Base-by-base conservation (phyloP, 306 rosid species). In the Potentilla sterilis region DNA sequence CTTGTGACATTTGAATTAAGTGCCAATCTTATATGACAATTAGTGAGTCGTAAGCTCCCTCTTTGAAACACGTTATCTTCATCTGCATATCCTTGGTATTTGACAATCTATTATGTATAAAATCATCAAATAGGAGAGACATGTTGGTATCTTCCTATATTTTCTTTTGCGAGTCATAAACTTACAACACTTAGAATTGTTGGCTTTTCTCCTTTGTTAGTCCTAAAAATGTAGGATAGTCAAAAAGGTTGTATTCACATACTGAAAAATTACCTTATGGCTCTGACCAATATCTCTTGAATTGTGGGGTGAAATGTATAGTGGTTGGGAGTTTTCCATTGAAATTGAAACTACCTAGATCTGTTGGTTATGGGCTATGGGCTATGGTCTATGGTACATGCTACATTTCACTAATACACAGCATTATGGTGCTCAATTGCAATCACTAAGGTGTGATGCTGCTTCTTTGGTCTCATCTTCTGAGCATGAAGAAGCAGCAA, bases 211-310 rank as follows among this genome's bases (percentile, higher is more conserved):
- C 24, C 8, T 54, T 7, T 54, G 24, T 7, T 54, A n/a, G 32
- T n/a, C 61, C 10, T 19, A n/a, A 54, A 3, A 54, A 21, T n/a
- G 61, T 18, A 54, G 61, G 22, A n/a, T 54, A 54, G 22, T 54
- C 12, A 55, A 9, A 21, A 4, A 9, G 9, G 13, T 55, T 55
- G 5, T 55, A 55, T 9, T n/a, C n/a, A n/a, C n/a, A n/a, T n/a
- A n/a, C 8, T 55, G 13, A 55, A 13, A n/a, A 55, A n/a, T 55
- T 10, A 57, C 64, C 4, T 22, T 57, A 84, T 82, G 87, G 87
- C 81, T 54, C 37, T 86, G 51, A 84, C 89, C 54, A 32, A 73
- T 82, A 67, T 71, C 66, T 62, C 52, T 63, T 69, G 63, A 37
- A 37, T 2, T 37, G 3, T 37, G 3, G 40, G 40, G 40, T 37